Evolutionary conservation across 257 asterid species (phyloP).

Genomic region (Hygrophila difformis): DNA sequence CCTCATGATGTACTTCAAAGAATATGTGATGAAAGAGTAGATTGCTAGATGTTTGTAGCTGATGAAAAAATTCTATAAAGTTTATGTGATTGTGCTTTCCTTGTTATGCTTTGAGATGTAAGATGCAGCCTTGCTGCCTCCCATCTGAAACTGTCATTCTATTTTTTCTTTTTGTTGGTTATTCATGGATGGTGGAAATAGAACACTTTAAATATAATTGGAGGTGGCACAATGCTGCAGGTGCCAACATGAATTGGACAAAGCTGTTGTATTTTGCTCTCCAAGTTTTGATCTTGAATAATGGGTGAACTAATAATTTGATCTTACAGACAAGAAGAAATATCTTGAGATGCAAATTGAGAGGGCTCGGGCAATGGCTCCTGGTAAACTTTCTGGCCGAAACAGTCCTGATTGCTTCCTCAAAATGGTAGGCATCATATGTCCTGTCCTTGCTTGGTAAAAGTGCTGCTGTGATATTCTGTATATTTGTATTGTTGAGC

Average conservation of each 20-base stretch:
- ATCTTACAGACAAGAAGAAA: constrained; percentile 50
- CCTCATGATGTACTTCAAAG: constrained; percentile 1
- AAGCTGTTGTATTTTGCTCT: too few species aligned
- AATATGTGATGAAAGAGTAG: constrained; percentile 8
- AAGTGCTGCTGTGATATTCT: constrained; percentile 3
- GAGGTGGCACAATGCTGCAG: neutral
- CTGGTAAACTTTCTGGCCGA: constrained; percentile 54
- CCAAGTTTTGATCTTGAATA: too few species aligned
- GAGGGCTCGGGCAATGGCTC: constrained; percentile 58
- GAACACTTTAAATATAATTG: neutral
- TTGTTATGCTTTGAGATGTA: too few species aligned
- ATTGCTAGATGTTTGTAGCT: too few species aligned
- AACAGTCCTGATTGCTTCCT: constrained; percentile 71
- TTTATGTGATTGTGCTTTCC: neutral
- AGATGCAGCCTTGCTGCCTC: too few species aligned
- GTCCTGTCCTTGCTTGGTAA: neutral
- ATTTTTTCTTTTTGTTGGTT: neutral
- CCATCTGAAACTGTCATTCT: too few species aligned
- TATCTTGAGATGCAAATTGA: constrained; percentile 53
- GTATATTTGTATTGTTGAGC: constrained; percentile 5
- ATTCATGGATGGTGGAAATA: constrained; percentile 5
- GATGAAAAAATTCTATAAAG: neutral
- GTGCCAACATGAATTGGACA: neutral
- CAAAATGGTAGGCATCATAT: constrained; percentile 50
- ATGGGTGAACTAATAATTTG: constrained; percentile 6